Conservation (phyloP, 257 asterid species). For the Primulina tabacum region DNA sequence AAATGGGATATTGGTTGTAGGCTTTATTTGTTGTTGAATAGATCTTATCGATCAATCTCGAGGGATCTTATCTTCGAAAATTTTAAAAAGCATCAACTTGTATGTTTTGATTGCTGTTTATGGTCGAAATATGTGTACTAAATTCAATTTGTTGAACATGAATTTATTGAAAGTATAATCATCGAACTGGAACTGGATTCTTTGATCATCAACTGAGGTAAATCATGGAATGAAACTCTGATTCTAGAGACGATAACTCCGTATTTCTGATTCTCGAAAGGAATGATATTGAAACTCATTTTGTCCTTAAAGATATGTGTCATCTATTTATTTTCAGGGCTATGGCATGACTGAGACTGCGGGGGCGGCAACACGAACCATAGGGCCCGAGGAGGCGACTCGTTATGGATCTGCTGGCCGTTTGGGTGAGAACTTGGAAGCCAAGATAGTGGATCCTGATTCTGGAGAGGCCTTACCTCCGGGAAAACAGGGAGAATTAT, state of each 20-base stretch:
- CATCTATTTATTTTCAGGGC: constrained; percentile 43
- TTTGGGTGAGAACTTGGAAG: constrained; percentile 55
- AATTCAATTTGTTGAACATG: background rate
- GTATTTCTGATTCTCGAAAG: constrained; percentile 1
- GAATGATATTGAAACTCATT: background rate
- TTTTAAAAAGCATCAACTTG: background rate
- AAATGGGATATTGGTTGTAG: background rate
- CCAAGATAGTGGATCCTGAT: constrained; percentile 78
- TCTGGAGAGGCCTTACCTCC: constrained; percentile 69
- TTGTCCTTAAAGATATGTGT: background rate
- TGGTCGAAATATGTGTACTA: too few relatives aligned
- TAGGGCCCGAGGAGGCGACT: constrained; percentile 55
- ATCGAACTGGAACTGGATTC: too few relatives aligned
- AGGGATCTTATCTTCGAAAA: background rate
- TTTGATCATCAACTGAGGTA: background rate
- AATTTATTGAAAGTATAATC: too few relatives aligned
- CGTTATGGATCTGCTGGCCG: constrained; percentile 79
- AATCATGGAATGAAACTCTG: background rate
- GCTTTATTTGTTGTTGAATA: background rate
- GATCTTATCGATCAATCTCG: background rate
- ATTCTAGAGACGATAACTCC: background rate
- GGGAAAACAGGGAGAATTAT: constrained; percentile 69
- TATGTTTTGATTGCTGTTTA: background rate
- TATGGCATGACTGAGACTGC: constrained; percentile 86
- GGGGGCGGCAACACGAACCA: constrained; percentile 60